phyloP scores from a whole-genome alignment of 768 basidiomycete genomes.

The Phlebiopsis gigantea region DNA sequence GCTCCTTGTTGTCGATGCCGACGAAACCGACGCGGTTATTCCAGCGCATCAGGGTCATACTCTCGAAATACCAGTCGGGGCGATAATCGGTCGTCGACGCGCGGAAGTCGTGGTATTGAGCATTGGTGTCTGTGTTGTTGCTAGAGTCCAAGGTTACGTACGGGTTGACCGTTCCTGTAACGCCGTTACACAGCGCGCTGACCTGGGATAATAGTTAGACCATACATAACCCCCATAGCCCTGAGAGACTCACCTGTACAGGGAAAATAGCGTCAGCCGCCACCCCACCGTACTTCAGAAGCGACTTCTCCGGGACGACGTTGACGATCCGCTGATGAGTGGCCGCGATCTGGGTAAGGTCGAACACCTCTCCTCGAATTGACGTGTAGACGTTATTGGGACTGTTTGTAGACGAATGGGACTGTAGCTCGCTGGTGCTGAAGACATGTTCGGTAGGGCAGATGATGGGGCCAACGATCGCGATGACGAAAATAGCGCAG shows the following conservation, averaged over 20 bases:
- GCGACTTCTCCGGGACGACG: conserved; percentile 68
- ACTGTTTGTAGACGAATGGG: conserved; percentile 55
- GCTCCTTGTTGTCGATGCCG: conserved; percentile 73
- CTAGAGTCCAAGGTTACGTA: conserved; percentile 73
- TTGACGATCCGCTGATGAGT: conserved; percentile 64
- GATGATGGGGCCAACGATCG: conserved; percentile 79
- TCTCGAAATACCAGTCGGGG: conserved; percentile 97
- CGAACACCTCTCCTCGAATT: conserved; percentile 94
- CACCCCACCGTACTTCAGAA: conserved; percentile 81
- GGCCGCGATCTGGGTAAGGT: conserved; percentile 62
- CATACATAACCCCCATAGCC: too few species aligned
- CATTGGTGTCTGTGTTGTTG: conserved; percentile 73
- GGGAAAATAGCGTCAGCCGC: conserved; percentile 81
- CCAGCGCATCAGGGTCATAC: conserved; percentile 91
- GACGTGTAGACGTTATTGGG: conserved; percentile 77
- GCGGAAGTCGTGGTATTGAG: conserved; percentile 95
- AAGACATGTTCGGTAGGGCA: conserved; percentile 95
- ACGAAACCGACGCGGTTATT: conserved; percentile 84
- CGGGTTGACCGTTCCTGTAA: conserved; percentile 66
- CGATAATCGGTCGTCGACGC: conserved; percentile 82
- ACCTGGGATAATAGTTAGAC: conserved; percentile 42
- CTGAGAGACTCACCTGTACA: conserved; percentile 59
- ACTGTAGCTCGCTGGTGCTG: conserved; percentile 66
- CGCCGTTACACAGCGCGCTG: conserved; percentile 87
- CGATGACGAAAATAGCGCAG: conserved; percentile 91